These are phyloP conservation scores for Tolypocladium ophioglossoides DNA, from an alignment of 2,329 filamentous ascomycete genomes.

Conservation along the genomic window DNA sequence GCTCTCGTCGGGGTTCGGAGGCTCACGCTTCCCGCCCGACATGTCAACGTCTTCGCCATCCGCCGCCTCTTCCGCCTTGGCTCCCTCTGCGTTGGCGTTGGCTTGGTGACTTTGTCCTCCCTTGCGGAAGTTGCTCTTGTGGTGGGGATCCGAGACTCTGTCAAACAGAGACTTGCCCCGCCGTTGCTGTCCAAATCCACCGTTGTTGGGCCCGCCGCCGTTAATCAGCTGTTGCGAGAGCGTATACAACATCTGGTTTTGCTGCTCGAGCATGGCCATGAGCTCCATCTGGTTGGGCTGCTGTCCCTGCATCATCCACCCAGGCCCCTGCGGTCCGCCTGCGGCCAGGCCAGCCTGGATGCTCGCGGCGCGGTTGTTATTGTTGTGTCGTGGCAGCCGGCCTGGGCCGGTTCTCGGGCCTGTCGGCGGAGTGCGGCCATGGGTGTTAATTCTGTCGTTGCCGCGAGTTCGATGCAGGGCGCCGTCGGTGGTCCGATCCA, in stretches of 20 bases:
- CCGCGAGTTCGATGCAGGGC: conserved; percentile 71
- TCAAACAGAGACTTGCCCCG: conserved; percentile 61
- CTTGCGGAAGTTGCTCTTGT: conserved; percentile 40
- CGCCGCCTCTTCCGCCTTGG: conserved; percentile 20
- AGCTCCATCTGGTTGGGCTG: conserved; percentile 41
- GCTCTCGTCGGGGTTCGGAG: conserved; percentile 49
- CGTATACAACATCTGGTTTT: conserved; percentile 77
- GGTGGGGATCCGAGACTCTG: conserved; percentile 47
- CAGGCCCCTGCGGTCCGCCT: conserved; percentile 22
- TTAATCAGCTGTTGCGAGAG: conserved; percentile 54
- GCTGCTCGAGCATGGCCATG: conserved; percentile 77
- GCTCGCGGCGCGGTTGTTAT: conserved; percentile 28
- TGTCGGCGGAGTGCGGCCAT: conserved; percentile 58
- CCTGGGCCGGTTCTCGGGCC: conserved; percentile 53
- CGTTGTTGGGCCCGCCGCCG: conserved; percentile 38
- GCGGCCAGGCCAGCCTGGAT: conserved; percentile 38
- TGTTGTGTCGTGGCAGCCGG: conserved; percentile 31
- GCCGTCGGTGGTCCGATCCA: conserved; percentile 69
- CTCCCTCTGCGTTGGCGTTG: conserved; percentile 20
- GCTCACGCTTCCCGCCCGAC: conserved; percentile 40
- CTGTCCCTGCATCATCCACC: conserved; percentile 37
- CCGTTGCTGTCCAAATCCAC: conserved; percentile 20
- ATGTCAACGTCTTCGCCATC: conserved; percentile 55
- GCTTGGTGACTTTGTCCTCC: conserved; percentile 30
- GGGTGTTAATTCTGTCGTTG: conserved; percentile 71